Percentiles rank a stretch among this genome's conserved stretches.
phyloP scores from a whole-genome alignment of 371 early-diverging fungal genomes.

The Syncephalastrum racemosum region DNA sequence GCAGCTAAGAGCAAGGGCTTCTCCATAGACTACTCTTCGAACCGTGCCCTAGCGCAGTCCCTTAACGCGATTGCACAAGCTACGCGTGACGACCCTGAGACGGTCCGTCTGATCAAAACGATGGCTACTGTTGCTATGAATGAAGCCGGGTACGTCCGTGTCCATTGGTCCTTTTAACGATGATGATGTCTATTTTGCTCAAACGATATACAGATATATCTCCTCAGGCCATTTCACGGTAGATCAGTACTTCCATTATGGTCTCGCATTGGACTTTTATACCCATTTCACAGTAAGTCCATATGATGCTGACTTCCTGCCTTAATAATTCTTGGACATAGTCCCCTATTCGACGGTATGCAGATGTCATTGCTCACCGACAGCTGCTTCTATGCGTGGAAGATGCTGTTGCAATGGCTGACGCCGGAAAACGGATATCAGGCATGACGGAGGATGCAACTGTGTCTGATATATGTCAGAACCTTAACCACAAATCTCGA shows the following conservation, averaged over 20 bases:
- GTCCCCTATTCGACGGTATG: conserved; percentile 98
- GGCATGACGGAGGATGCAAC: conserved; percentile 43
- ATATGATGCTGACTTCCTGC: neutral
- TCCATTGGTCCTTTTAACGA: neutral
- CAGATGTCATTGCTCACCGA: conserved; percentile 97
- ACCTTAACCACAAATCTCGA: conserved; percentile 69
- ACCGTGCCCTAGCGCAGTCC: conserved; percentile 63
- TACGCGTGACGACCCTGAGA: conserved; percentile 51
- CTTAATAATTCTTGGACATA: conserved; percentile 11
- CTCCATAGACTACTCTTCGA: conserved; percentile 64
- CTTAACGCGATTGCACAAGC: conserved; percentile 38
- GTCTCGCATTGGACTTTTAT: conserved; percentile 83
- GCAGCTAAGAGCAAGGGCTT: conserved; percentile 67
- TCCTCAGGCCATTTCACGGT: conserved; percentile 54
- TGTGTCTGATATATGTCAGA: conserved; percentile 52
- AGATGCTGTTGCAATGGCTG: conserved; percentile 19
- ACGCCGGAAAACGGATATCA: conserved; percentile 16
- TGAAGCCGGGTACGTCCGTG: conserved; percentile 58
- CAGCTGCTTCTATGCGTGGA: conserved; percentile 59
- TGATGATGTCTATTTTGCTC: neutral
- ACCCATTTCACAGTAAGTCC: conserved; percentile 89
- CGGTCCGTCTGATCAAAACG: conserved; percentile 60
- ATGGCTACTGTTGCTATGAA: conserved; percentile 83
- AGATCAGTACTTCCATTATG: conserved; percentile 76
- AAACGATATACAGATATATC: conserved; percentile 37